Evolutionary conservation across 192 early-diverging fungal genomes (phyloP).

Genomic region (Ambispora gerdemannii): DNA sequence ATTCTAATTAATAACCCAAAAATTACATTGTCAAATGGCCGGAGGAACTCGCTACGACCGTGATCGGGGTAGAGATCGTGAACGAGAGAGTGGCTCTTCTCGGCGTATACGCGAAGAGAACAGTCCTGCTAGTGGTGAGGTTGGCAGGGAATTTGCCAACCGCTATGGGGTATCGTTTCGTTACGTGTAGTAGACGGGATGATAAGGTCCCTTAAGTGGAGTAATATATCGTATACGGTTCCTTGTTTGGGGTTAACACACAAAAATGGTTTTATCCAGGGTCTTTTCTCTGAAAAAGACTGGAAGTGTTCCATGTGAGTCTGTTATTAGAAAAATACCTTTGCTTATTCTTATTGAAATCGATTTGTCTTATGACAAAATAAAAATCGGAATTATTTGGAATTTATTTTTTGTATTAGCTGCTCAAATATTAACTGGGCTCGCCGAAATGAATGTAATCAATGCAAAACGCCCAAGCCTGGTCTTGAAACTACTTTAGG

Average conservation of each 20-base stretch:
- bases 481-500: constrained; percentile 28
- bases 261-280: constrained; percentile 16
- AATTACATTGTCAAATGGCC: too few relatives aligned
- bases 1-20: too few relatives aligned
- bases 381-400: not conserved
- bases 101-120: constrained; percentile 1
- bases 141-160: constrained; percentile 28
- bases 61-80: not conserved
- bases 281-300: constrained; percentile 35
- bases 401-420: constrained; percentile 4
- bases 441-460: constrained; percentile 34
- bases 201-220: not conserved
- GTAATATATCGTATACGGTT: not conserved
- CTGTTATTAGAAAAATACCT: not conserved
- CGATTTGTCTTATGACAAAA: too few relatives aligned
- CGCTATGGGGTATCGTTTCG: constrained; percentile 28
- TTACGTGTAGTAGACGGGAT: not conserved
- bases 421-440: constrained; percentile 42
- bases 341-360: too few relatives aligned
- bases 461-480: constrained; percentile 34
- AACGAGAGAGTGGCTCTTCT: not conserved
- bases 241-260: not conserved
- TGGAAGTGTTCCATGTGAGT: constrained; percentile 34
- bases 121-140: constrained; percentile 6
- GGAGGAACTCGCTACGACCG: constrained; percentile 15